A percentile compares a stretch with the other conserved stretches of the same genome.
Evolutionary conservation across 148 eudicot genomes (phyloP).

Genomic region (Vaccinium vitisidaea): DNA sequence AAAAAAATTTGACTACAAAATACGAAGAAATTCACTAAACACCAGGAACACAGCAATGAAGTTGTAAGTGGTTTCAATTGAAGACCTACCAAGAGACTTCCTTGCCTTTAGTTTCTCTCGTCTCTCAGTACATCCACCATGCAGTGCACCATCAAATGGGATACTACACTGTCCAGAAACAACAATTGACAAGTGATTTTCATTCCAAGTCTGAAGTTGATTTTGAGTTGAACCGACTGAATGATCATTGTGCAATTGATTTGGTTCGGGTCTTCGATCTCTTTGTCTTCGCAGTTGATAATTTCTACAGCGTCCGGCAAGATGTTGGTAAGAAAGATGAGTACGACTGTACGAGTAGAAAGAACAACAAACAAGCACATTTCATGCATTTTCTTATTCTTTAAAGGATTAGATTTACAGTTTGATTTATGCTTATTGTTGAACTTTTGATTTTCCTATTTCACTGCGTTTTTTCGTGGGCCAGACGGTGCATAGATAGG

Average conservation of each 20-base stretch:
- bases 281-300: constrained; percentile 56
- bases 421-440: no score
- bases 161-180: neutral
- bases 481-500: neutral
- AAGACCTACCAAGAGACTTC: constrained; percentile 5
- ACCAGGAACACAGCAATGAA: neutral
- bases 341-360: no score
- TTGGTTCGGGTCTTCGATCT: constrained; percentile 35
- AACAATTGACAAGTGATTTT: constrained; percentile 5
- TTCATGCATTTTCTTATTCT: no score
- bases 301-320: constrained; percentile 62
- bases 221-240: neutral
- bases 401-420: no score
- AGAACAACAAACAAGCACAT: no score
- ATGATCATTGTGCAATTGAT: neutral
- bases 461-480: no score
- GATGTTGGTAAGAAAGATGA: no score
- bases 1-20: no score
- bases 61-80: neutral
- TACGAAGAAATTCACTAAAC: no score
- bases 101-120: neutral
- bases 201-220: neutral
- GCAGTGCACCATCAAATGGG: constrained; percentile 1
- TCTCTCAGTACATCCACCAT: neutral
- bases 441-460: no score